These are phyloP conservation scores for Chlamydomonas eustigma DNA, from an alignment of 139 green algal genomes.

Conservation along the genomic window DNA sequence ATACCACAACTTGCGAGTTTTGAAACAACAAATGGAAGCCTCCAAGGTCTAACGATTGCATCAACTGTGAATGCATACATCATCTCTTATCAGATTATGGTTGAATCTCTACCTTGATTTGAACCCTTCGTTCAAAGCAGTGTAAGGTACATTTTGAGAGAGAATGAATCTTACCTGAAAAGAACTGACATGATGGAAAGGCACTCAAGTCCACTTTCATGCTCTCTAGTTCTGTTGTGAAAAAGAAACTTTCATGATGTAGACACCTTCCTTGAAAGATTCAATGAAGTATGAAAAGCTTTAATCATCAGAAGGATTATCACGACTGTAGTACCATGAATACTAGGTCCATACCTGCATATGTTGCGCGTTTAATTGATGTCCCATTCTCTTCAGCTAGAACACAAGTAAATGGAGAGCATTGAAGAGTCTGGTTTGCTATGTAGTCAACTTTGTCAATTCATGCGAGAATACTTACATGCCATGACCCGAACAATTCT, in stretches of 20 bases:
- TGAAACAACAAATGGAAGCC: slow-evolving; percentile 58
- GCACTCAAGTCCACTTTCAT: slow-evolving; percentile 55
- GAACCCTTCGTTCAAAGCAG: background rate
- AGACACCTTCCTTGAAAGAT: too few relatives aligned
- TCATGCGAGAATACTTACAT: too few relatives aligned
- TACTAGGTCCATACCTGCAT: slow-evolving; percentile 1
- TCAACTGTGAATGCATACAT: slow-evolving; percentile 16
- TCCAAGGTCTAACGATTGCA: slow-evolving; percentile 76
- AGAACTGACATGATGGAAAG: slow-evolving; percentile 72
- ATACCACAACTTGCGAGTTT: slow-evolving; percentile 65
- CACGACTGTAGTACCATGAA: background rate
- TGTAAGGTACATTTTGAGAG: background rate
- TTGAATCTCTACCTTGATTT: too few relatives aligned
- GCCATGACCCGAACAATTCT: too few relatives aligned
- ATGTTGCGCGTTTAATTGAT: slow-evolving; percentile 20
- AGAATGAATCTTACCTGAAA: slow-evolving; percentile 53
- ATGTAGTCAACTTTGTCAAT: too few relatives aligned
- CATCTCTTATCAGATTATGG: too few relatives aligned
- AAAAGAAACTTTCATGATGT: too few relatives aligned
- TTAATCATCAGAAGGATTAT: background rate
- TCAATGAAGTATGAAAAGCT: background rate
- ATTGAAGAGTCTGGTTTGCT: too few relatives aligned
- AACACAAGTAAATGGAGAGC: too few relatives aligned
- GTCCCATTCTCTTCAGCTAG: background rate
- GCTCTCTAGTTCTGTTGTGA: slow-evolving; percentile 36